Base-by-base conservation (phyloP, 148 eudicot species). In the Rheum nobile region DNA sequence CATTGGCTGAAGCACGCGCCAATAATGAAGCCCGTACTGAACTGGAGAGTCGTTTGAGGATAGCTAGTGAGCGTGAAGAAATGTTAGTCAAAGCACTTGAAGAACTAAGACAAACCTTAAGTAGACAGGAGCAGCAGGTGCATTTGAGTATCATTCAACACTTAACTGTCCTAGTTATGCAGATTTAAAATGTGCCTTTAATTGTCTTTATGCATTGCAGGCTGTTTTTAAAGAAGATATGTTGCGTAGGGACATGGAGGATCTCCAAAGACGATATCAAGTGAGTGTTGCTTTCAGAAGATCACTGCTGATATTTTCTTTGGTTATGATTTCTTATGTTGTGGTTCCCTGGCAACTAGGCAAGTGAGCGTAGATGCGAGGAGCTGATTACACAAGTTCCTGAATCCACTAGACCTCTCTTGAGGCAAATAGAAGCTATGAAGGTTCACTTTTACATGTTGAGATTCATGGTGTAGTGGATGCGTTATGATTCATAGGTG, bases 341-440 rank as follows among this genome's bases (percentile, higher is more conserved):
- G 32, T 71, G 74, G 63, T 32, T 74, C 68, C 50, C 4, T 74
- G 67, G 41, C 76, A 67, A 71, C 73, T 79, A 95, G 98, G 97
- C 88, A 74, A 95, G 97, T 86, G 98, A 95, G 77, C 97, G 97
- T 72, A 83, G 98, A 54, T 91, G 96, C 75, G 98, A 95, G 83
- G 98, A 95, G 84, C 84, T 91, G 79, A 82, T 91, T 72, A 82
- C 89, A 72, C 97, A 91, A 81, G 88, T 95, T 82, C 97, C 98
- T 74, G 98, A 95, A 71, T 95, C 98, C 78, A 95, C 97, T 57
- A 88, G 98, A 84, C 98, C 98, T 76, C 97, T 91, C 74, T 77
- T 91, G 70, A 85, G 97, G 80, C 98, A 95, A 82, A 95, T 95
- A 76, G 98, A 95, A 86, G 93, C 96, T 77, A 91, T 95, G 91